Evolutionary conservation across 768 basidiomycete species (phyloP), one percentile per base, ranked within the genome.

Genomic region (Hygrophorus russula): DNA sequence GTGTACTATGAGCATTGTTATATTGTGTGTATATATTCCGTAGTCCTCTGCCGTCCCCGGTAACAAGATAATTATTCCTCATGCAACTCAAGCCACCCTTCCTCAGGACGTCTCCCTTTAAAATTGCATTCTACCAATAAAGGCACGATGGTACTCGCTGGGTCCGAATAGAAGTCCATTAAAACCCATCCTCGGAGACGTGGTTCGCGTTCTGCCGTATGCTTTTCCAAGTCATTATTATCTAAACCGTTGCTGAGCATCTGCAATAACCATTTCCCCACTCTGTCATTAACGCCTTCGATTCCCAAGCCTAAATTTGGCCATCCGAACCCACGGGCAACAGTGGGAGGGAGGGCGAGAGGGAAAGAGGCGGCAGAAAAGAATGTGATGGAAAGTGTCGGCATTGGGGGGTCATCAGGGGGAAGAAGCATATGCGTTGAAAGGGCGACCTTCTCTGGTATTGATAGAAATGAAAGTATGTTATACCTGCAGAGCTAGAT

Each of bases 301-400:
- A 91, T 66, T 4, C 91, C 91, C 5, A 91, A 53, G 2, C 82
- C 80, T 61, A 71, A 66, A 30, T 68, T 63, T 0, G 88, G 87
- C 80, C 80, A 90, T 11, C 90, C 89, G 53, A 89, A 78, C 0
- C 92, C 92, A 50, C 73, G 74, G 4, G 93, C 87, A 17, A 94
- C 67, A 8, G 70, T 63, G 4, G 82, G 70, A 5, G 92, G 93
- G 15, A 83, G 63, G 0, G 89, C 85, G 11, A 92, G 65, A 1
- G 91, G 91, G 58, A 92, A 72, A 6, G 78, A 78, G 0, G 85
- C 67, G 0, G 88, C 92, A 19, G 89, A 91, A 53, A 85, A 70
- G 62, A 76, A 96, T 1, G 86, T 73, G 35, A 97, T 81, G 14
- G 79, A 73, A 13, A 93, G 70, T 2, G 67, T 67, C 6, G 72